Conservation (phyloP, 345 rosid genomes). For the Populus tremula region DNA sequence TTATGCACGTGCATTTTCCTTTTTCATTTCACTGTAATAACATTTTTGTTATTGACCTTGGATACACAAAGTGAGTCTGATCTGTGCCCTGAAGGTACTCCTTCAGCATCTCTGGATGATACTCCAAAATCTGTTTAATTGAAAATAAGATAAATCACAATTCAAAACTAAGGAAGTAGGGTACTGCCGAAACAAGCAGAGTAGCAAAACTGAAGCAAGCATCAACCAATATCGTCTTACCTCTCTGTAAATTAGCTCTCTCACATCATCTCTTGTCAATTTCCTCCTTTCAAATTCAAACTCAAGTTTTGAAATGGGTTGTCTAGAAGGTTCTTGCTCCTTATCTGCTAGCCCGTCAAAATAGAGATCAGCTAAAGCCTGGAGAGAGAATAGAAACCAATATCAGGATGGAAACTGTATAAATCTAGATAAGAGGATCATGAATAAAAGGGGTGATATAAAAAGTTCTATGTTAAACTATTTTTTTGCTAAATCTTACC, state of each 20-base stretch:
- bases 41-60: slow-evolving; percentile 53
- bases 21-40: not conserved
- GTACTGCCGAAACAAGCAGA: slow-evolving; percentile 10
- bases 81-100: slow-evolving; percentile 56
- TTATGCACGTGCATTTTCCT: not conserved
- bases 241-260: slow-evolving; percentile 96
- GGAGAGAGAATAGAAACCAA: slow-evolving; percentile 14
- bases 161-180: slow-evolving; percentile 7
- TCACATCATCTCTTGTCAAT: slow-evolving; percentile 70
- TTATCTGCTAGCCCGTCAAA: slow-evolving; percentile 71
- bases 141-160: slow-evolving; percentile 14
- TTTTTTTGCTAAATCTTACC: slow-evolving; percentile 36
- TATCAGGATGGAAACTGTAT: slow-evolving; percentile 3
- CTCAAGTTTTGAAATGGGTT: slow-evolving; percentile 80
- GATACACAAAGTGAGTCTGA: slow-evolving; percentile 77
- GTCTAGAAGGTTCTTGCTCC: slow-evolving; percentile 69
- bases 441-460: not conserved
- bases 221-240: slow-evolving; percentile 28
- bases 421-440: slow-evolving; percentile 3
- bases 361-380: slow-evolving; percentile 94
- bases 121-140: slow-evolving; percentile 79
- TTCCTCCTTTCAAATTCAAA: slow-evolving; percentile 91
- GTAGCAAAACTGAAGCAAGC: slow-evolving; percentile 7
- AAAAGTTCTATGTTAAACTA: slow-evolving; percentile 1
- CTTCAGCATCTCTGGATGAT: slow-evolving; percentile 40